Evolutionary conservation across 2,329 filamentous ascomycete genomes (phyloP).

Genomic region (Talaromyces sp.): DNA sequence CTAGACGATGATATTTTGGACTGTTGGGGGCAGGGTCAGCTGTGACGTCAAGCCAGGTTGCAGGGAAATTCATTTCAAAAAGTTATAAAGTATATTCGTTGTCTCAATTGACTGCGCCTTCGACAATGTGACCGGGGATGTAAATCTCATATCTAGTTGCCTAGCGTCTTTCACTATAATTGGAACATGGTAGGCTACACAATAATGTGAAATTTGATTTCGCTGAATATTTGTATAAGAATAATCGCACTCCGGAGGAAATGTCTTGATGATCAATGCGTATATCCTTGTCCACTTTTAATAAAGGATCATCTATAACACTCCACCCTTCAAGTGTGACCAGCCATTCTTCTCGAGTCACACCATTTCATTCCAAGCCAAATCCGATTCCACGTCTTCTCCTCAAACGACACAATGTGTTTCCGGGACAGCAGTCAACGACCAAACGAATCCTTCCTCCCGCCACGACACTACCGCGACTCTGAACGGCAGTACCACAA

Average conservation of each 20-base stretch:
- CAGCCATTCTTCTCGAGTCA: not conserved
- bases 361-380: not conserved
- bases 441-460: slow-evolving; percentile 1
- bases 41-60: not conserved
- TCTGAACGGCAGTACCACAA: not conserved
- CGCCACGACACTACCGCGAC: not conserved
- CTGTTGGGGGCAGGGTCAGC: not conserved
- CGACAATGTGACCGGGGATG: not conserved
- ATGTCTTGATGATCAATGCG: not conserved
- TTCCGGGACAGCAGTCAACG: not conserved
- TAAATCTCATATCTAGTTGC: not conserved
- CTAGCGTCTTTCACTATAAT: not conserved
- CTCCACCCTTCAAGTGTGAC: not conserved
- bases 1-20: too few relatives aligned
- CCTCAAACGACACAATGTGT: not conserved
- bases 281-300: not conserved
- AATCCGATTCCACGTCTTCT: not conserved
- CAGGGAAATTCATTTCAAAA: too few relatives aligned
- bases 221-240: not conserved
- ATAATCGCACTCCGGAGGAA: not conserved
- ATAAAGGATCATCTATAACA: not conserved
- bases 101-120: not conserved
- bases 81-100: not conserved
- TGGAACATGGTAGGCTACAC: not conserved
- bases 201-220: not conserved